Percentiles rank a stretch among this genome's conserved stretches.
These are phyloP conservation scores for Mycena olivaceomarginata DNA, from an alignment of 768 basidiomycete species.

Conservation along the genomic window DNA sequence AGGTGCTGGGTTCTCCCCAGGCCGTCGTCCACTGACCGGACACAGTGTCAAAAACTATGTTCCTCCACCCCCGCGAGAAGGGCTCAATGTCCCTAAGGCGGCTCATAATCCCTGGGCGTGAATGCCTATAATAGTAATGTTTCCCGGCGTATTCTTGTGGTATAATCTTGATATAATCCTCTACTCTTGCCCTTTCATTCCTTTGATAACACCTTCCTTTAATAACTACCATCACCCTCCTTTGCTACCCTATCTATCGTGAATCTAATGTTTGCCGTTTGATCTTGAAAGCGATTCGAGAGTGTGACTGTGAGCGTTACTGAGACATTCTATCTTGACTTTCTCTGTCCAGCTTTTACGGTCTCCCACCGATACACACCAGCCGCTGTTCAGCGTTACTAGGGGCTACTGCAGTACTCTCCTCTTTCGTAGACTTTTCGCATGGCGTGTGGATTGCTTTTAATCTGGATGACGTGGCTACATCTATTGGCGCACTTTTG, in stretches of 20 bases:
- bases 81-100: not conserved
- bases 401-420: too few species aligned
- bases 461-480: too few species aligned
- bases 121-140: not conserved
- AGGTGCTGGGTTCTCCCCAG: not conserved
- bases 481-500: too few species aligned
- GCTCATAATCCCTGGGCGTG: too few species aligned
- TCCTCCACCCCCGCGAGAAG: not conserved
- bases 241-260: not conserved
- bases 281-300: too few species aligned
- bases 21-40: not conserved
- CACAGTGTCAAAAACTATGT: not conserved
- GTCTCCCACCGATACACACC: too few species aligned
- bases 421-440: too few species aligned
- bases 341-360: too few species aligned
- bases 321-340: too few species aligned
- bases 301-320: too few species aligned
- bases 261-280: constrained; percentile 3
- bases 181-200: not conserved
- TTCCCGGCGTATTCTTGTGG: not conserved
- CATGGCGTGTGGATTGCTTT: too few species aligned
- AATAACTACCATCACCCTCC: constrained; percentile 13
- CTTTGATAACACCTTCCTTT: not conserved
- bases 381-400: too few species aligned
- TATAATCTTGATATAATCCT: not conserved